Conservation (phyloP, 2,329 filamentous ascomycete genomes). For the Fusarium subglutinans region DNA sequence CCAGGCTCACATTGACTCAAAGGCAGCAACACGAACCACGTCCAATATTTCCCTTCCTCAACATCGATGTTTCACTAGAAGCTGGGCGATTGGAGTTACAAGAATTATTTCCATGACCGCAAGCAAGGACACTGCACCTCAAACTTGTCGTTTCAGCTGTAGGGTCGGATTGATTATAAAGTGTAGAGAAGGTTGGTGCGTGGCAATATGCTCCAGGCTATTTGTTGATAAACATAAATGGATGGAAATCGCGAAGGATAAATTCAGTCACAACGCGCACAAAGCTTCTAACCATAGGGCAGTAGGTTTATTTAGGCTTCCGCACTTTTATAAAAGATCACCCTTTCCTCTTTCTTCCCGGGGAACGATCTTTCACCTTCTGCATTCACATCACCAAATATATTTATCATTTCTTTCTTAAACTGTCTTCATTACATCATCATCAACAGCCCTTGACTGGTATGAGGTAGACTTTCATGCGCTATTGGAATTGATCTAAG, state of each 20-base stretch:
- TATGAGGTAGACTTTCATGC: too few relatives aligned
- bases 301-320: neutral
- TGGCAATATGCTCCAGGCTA: neutral
- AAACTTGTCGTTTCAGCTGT: neutral
- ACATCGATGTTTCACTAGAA: neutral
- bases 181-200: neutral
- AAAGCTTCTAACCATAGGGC: fast-evolving
- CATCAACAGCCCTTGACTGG: fast-evolving
- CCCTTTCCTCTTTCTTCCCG: neutral
- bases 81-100: fast-evolving
- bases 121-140: fast-evolving
- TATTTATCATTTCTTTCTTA: fast-evolving
- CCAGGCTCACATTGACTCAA: fast-evolving
- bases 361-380: neutral
- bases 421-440: too few relatives aligned
- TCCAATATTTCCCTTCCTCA: fast-evolving
- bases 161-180: too few relatives aligned
- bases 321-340: neutral
- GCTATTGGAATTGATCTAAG: neutral
- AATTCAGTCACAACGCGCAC: neutral
- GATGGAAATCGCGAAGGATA: fast-evolving
- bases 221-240: neutral
- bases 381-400: too few relatives aligned
- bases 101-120: fast-evolving
- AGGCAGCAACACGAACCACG: too few relatives aligned